Evolutionary conservation across 768 basidiomycete genomes (phyloP).

Genomic region (Pleurotus cornucopiae): DNA sequence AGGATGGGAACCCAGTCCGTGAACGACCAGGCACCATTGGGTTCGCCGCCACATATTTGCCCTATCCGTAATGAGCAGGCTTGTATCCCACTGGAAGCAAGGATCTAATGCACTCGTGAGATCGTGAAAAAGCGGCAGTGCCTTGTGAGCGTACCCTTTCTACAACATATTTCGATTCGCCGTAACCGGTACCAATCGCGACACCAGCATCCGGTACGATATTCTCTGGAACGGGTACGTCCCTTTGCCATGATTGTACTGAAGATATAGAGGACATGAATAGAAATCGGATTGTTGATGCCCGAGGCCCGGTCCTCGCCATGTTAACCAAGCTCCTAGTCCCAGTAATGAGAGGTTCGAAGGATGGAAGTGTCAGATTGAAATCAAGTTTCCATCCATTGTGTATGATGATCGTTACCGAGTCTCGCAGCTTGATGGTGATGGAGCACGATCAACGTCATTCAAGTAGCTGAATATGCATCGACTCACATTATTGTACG

Average conservation of each 20-base stretch:
- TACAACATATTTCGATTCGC: constrained; percentile 1
- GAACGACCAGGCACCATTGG: constrained; percentile 33
- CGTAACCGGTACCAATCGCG: not conserved
- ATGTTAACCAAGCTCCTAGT: constrained; percentile 24
- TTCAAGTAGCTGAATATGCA: not conserved
- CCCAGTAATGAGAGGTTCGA: constrained; percentile 28
- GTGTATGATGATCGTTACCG: constrained; percentile 23
- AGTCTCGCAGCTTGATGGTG: constrained; percentile 8
- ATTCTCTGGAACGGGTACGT: not conserved
- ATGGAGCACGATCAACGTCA: too few species aligned
- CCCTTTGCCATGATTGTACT: not conserved
- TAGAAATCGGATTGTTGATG: not conserved
- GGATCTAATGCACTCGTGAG: constrained; percentile 17
- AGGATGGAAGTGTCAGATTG: constrained; percentile 28
- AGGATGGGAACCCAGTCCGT: constrained; percentile 36
- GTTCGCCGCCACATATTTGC: constrained; percentile 29
- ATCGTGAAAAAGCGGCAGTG: not conserved
- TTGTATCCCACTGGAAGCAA: constrained; percentile 24
- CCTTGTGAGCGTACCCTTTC: not conserved
- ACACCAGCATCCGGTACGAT: not conserved
- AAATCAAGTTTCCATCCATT: constrained; percentile 37
- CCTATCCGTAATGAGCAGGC: constrained; percentile 29
- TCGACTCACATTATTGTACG: constrained; percentile 15
- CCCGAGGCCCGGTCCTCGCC: constrained; percentile 4
- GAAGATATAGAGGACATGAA: not conserved